Evolutionary conservation across 1,284 basidiomycete species (phyloP).

Genomic region (Microbotryum scabiosae): DNA sequence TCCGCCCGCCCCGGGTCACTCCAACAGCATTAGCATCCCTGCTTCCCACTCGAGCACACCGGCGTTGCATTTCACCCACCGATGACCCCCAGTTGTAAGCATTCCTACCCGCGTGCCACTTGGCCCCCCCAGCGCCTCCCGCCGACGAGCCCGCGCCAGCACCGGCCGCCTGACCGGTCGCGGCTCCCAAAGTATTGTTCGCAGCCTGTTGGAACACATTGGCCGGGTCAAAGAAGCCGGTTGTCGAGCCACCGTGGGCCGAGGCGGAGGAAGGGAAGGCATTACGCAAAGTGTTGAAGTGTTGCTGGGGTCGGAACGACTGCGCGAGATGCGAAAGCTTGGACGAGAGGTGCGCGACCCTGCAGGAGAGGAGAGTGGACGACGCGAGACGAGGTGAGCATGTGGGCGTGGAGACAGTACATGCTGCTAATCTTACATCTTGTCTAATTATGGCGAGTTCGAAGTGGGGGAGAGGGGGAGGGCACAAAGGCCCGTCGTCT

Average conservation of each 20-base stretch:
- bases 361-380: neutral
- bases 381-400: neutral
- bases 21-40: too few relatives aligned
- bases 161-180: constrained; percentile 8
- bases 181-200: constrained; percentile 15
- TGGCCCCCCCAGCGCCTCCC: constrained; percentile 18
- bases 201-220: constrained; percentile 18
- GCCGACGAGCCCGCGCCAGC: constrained; percentile 9
- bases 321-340: constrained; percentile 31
- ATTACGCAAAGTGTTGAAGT: constrained; percentile 17
- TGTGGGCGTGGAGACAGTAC: neutral
- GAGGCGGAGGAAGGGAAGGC: constrained; percentile 22
- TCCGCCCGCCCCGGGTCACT: too few relatives aligned
- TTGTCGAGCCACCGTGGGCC: neutral
- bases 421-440: neutral
- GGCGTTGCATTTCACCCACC: neutral
- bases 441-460: neutral
- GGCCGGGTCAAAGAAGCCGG: constrained; percentile 4
- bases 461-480: neutral
- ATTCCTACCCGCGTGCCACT: constrained; percentile 24
- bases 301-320: constrained; percentile 33
- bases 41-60: too few relatives aligned
- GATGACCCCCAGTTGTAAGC: constrained; percentile 21
- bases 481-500: neutral
- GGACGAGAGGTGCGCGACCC: constrained; percentile 27